These are phyloP conservation scores for Hymenochaete sp. DNA, from an alignment of 1,284 basidiomycete species.

Conservation along the genomic window DNA sequence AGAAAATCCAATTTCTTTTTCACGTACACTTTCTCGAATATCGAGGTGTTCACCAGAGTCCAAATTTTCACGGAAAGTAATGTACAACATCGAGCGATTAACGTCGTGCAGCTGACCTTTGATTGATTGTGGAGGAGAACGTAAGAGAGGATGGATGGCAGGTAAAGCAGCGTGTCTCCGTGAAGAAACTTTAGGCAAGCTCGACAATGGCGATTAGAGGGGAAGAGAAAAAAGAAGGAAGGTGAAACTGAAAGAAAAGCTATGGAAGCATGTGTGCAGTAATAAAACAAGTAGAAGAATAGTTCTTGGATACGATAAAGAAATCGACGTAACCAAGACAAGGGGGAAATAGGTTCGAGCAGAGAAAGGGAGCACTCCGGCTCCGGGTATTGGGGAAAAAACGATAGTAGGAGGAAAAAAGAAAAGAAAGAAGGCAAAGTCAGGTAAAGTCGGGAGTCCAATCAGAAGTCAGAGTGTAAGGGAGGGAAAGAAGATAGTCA, in stretches of 20 bases:
- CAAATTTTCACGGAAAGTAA: slow-evolving; percentile 1
- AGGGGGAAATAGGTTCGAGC: neutral
- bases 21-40: neutral
- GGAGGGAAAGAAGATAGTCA: slow-evolving; percentile 11
- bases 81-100: slow-evolving; percentile 15
- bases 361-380: slow-evolving; percentile 3
- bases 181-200: slow-evolving; percentile 2
- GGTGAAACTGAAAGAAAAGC: neutral
- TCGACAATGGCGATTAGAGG: neutral
- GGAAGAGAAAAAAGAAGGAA: neutral
- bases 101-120: slow-evolving; percentile 2
- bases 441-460: slow-evolving; percentile 2
- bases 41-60: neutral
- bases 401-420: slow-evolving; percentile 2
- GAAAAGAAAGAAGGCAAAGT: slow-evolving; percentile 4
- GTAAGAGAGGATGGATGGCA: neutral
- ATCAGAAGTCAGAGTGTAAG: slow-evolving; percentile 4
- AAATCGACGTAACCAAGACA: slow-evolving; percentile 1
- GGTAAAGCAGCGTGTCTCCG: neutral
- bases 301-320: slow-evolving; percentile 1
- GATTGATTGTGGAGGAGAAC: neutral
- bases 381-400: slow-evolving; percentile 4
- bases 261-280: neutral
- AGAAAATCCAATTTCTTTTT: neutral
- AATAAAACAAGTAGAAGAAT: neutral